phyloP scores from a whole-genome alignment of 2,329 filamentous ascomycete species.

The Sporothrix luriei region DNA sequence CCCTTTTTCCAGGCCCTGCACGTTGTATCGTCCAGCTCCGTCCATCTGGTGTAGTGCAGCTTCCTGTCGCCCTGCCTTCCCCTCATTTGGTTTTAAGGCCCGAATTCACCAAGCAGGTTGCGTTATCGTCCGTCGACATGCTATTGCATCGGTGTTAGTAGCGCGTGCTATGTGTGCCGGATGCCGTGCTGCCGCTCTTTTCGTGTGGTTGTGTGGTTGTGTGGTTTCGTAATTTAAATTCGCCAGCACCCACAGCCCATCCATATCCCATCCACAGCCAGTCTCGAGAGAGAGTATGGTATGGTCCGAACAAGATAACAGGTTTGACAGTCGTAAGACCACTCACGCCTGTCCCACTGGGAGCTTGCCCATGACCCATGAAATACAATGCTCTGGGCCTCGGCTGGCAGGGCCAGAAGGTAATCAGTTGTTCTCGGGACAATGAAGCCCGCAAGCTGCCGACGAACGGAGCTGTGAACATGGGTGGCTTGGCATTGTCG shows the following conservation, averaged over 20 bases:
- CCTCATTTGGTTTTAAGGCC: background rate
- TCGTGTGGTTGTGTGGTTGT: no score
- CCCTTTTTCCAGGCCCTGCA: background rate
- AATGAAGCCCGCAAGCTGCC: constrained; percentile 27
- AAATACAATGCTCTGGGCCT: background rate
- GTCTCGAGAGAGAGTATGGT: background rate
- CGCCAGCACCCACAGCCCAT: background rate
- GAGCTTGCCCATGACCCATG: background rate
- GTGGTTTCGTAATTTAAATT: background rate
- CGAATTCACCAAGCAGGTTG: background rate
- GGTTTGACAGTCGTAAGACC: background rate
- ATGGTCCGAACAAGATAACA: constrained; percentile 8
- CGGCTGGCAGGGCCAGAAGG: background rate
- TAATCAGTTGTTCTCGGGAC: constrained; percentile 15
- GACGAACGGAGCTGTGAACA: constrained; percentile 23
- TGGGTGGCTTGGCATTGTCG: constrained; percentile 21
- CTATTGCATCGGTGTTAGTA: constrained; percentile 7
- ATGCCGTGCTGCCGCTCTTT: background rate
- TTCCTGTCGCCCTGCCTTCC: constrained; percentile 14
- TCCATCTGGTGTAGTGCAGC: no score
- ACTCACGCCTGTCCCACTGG: constrained; percentile 1
- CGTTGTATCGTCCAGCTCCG: background rate
- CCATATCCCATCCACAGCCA: background rate
- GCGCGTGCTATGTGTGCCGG: constrained; percentile 13
- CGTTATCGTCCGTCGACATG: background rate